Base-by-base conservation (phyloP, 441 rosid species). In the Adansonia gregorii region DNA sequence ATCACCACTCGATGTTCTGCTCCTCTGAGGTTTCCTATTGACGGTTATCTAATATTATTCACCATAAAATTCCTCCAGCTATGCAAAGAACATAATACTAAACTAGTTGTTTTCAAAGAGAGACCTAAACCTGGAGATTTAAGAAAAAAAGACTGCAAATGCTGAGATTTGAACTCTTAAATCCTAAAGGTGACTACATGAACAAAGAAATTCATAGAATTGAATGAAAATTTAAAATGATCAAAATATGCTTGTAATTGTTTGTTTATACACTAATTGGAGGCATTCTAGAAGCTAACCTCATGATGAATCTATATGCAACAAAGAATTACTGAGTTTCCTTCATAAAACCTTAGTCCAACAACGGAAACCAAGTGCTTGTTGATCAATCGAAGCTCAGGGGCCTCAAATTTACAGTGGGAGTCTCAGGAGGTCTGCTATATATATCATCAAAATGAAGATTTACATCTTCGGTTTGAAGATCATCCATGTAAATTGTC, bases 361-460 rank as follows among this genome's bases (percentile, higher is more conserved):
- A 69, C 74, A 51, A 19, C 20, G 86, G 87, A 80, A 84, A 83
- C 87, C 80, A 81, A 79, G 43, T 54, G 60, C 49, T 4, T 43
- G 35, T 27, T 10, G 71, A 71, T 65, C 54, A 73, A 58, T 64
- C 75, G n/a, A 85, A 78, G 82, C 77, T 78, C 46, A 56, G 71
- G 31, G 68, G 79, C 56, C 80, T 80, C 55, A 76, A 68, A 72
- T 78, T 78, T 68, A 79, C 78, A 0, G 76, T 73, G 19, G 87
- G 88, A 72, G 89, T 87, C 75, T 88, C 87, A 48, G 93, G 95
- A 31, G 87, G 89, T 75, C 87, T 83, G 87, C 91, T 86, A 80
- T 89, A 95, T 78, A 95, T 76, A 81, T 94, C 94, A 74, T 85
- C 97, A 73, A 92, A 95, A 83, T 92, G 94, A 65, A 95, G 97